Base-by-base conservation (phyloP, 768 basidiomycete species). In the Tylopilus vinaceipallidus region DNA sequence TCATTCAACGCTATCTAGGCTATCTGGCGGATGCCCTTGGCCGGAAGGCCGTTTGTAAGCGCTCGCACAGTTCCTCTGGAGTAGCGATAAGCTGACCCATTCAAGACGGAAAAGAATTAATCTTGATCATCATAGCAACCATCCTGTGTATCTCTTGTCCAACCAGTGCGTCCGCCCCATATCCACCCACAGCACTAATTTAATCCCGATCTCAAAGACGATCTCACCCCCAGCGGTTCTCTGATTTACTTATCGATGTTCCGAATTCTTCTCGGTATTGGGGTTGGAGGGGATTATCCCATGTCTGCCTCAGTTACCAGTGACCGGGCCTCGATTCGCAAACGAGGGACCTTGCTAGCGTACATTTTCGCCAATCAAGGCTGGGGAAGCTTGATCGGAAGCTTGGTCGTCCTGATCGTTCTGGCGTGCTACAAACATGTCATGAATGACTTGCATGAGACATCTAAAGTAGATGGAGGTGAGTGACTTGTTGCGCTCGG, bases 341-440 rank as follows among this genome's bases (percentile, higher is more conserved):
- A 86, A 42, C 77, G 86, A 14, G 88, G 88, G 0, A 84, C 83
- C 0, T 75, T 91, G 68, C 75, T 91, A n/a, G 75, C 82, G 19
- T 88, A 86, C 60, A 85, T 88, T 57, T 89, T 88, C 57, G 75
- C 84, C 1, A 84, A 83, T 63, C 84, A 89, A 65, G 88, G 88
- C 11, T 89, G 86, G 86, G 88, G 89, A 24, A 81, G 75, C 35
- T 75, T 91, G 47, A 59, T 81, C 30, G 88, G 85, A 8, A 75
- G 75, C 40, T 62, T 90, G 52, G 74, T 75, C 20, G 81, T 81
- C 6, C 78, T 89, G 59, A 71, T 89, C 55, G 79, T 86, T 17
- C 71, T 90, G 26, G 71, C 76, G 2, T 76, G 75, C 34, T 90
- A 87, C 70, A 82, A 80, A 58, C 65, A 72, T 51, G 76, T 76